These are phyloP conservation scores for Starmerella lactis-condensi DNA, from an alignment of 805 yeast species.

Conservation along the genomic window DNA sequence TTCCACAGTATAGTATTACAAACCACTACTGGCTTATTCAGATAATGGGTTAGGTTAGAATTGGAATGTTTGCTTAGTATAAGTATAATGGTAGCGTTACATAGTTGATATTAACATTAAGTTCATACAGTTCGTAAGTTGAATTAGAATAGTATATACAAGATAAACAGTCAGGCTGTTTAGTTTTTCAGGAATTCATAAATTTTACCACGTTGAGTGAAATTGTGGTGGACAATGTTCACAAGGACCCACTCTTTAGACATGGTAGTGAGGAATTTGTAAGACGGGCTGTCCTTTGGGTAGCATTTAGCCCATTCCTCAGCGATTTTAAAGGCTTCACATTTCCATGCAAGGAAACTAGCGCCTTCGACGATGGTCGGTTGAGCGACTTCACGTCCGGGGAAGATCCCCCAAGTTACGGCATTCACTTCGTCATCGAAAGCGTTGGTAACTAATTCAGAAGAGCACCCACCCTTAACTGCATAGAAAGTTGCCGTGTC, in stretches of 20 bases:
- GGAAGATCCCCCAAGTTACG: conserved; percentile 97
- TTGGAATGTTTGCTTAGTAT: no score
- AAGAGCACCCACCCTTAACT: conserved; percentile 32
- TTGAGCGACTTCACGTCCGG: conserved; percentile 83
- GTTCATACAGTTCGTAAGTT: no score
- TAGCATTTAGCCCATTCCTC: conserved; percentile 47
- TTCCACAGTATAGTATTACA: no score
- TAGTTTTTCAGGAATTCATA: conserved; percentile 6
- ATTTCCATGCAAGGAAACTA: conserved; percentile 93
- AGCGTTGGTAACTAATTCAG: conserved; percentile 47
- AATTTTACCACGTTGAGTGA: conserved; percentile 17
- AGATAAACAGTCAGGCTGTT: no score
- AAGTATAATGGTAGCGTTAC: no score
- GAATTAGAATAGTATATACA: no score
- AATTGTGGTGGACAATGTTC: conserved; percentile 83
- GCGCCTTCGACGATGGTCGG: conserved; percentile 89
- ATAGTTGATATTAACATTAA: no score
- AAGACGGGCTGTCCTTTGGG: conserved; percentile 20
- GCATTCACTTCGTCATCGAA: conserved; percentile 69
- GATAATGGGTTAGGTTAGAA: no score
- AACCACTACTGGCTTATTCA: no score
- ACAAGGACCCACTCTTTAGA: conserved; percentile 51
- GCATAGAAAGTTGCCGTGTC: conserved; percentile 58
- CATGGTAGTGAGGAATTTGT: conserved; percentile 29
- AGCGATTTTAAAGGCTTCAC: conserved; percentile 72